Percentiles rank a stretch among this genome's conserved stretches.
Evolutionary conservation across 1,139 yeast genomes (phyloP).

Genomic region (Candida neerlandica): DNA sequence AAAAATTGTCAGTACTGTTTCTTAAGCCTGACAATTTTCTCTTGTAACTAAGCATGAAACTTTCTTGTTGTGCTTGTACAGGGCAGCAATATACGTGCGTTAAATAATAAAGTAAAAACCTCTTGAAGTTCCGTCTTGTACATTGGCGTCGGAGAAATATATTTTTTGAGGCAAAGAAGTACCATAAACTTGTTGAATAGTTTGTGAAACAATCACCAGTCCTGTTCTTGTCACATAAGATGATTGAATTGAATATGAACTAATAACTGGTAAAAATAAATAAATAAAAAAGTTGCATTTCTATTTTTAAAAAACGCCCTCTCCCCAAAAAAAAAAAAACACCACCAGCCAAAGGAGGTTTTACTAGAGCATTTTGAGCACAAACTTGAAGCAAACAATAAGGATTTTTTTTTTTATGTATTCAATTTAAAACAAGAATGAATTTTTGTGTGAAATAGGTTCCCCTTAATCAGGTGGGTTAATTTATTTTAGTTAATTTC

Average conservation of each 20-base stretch:
- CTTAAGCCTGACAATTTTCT: not conserved
- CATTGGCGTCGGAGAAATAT: not conserved
- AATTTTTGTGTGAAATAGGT: not conserved
- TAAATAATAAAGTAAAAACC: not conserved
- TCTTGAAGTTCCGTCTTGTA: not conserved
- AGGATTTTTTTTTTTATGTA: not conserved
- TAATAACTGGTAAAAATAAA: too few species aligned
- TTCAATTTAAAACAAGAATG: not conserved
- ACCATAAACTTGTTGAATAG: too few species aligned
- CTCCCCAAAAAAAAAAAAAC: too few species aligned
- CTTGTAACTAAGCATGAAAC: not conserved
- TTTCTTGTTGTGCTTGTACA: not conserved
- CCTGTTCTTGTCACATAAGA: not conserved
- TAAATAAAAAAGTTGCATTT: not conserved
- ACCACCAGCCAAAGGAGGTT: not conserved
- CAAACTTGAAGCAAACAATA: not conserved
- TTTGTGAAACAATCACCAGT: too few species aligned
- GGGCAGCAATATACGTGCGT: not conserved
- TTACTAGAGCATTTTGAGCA: not conserved
- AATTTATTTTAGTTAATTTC: not conserved
- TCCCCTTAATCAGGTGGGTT: not conserved
- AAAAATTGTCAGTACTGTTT: not conserved
- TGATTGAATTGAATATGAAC: not conserved
- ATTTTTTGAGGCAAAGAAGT: too few species aligned
- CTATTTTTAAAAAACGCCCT: not conserved